Evolutionary conservation across 2,329 filamentous ascomycete species (phyloP), one percentile per base, ranked within the genome.

Genomic region (Trichoderma brevicompactum): DNA sequence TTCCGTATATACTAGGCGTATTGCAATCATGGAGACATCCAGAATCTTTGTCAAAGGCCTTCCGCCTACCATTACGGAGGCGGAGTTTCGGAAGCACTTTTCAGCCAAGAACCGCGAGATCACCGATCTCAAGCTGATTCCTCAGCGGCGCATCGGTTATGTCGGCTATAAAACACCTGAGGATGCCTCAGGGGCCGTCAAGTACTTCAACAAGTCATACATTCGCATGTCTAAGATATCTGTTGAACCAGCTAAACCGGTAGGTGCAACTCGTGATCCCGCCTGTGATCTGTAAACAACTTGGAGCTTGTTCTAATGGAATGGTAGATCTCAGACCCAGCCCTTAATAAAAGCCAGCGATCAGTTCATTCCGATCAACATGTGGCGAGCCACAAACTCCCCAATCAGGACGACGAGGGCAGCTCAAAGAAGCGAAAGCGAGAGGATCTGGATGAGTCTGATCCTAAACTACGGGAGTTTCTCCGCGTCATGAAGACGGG

Each of bases 141-240:
- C 92, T 6, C 89, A 93, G 74, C 88, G 95, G 73, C 87, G 94
- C 71, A 97, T 99, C 78, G 95, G 94, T 72, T 99, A 97, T 83
- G 88, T 99, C 67, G 95, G 95, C 68, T 98, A 94, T 83, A 94
- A 92, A 79, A 91, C 87, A 59, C 82, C 90, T 13, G 87, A 94
- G 68, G 90, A 92, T 75, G 95, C 95, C 65, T 82, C 86, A 65
- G 87, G 89, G 74, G 94, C 95, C 50, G 91, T 96, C 76, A 94
- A 92, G 78, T 96, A 97, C 81, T 97, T 97, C 83, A 94, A 99
- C 82, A 92, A 87, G 76, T 90, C 94, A 69, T 99, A 93, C 79
- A 92, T 99, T 73, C 92, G 93, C 72, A 95, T 97, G 91, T 97
- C 94, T 65, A 96, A 90, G 81, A 93, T 99, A 73, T 85, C 85